Conservation (phyloP, 2,329 filamentous ascomycete species). For the Phoma sp. region DNA sequence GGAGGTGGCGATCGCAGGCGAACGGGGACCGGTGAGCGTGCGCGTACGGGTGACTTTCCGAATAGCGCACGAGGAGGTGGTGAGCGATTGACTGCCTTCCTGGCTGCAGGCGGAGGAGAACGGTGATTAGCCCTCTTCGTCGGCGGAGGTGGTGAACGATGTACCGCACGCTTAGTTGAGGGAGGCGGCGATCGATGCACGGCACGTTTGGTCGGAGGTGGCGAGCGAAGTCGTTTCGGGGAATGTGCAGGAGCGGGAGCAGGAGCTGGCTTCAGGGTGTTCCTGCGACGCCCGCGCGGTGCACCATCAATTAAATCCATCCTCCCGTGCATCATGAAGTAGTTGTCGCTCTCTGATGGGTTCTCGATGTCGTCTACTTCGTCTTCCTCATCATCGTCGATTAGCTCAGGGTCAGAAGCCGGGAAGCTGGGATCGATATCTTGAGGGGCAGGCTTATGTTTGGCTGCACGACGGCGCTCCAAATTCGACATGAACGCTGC, state of each 20-base stretch:
- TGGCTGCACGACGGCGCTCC: conserved; percentile 79
- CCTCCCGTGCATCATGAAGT: conserved; percentile 73
- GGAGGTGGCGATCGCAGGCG: conserved; percentile 72
- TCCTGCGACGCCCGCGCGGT: conserved; percentile 42
- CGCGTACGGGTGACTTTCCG: conserved; percentile 72
- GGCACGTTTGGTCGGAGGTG: conserved; percentile 52
- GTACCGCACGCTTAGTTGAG: conserved; percentile 43
- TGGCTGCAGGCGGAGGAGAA: conserved; percentile 34
- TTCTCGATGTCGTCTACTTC: conserved; percentile 45
- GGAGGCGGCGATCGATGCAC: conserved; percentile 30
- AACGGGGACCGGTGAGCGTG: conserved; percentile 51
- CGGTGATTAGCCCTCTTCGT: conserved; percentile 21
- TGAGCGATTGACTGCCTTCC: conserved; percentile 32
- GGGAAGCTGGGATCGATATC: conserved; percentile 94
- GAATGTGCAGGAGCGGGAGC: conserved; percentile 23
- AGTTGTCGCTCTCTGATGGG: conserved; percentile 66
- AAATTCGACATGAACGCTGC: conserved; percentile 88
- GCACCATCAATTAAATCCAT: conserved; percentile 70
- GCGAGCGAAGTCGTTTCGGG: conserved; percentile 30
- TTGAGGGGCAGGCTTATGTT: conserved; percentile 84
- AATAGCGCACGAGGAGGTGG: conserved; percentile 63
- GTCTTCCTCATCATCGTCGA: conserved; percentile 75
- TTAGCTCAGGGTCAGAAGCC: conserved; percentile 85
- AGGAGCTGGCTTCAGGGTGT: conserved; percentile 37
- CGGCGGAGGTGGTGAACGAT: conserved; percentile 29